phyloP scores from a whole-genome alignment of 176 grass and related monocot genomes.

The Phyllostachys edulis region DNA sequence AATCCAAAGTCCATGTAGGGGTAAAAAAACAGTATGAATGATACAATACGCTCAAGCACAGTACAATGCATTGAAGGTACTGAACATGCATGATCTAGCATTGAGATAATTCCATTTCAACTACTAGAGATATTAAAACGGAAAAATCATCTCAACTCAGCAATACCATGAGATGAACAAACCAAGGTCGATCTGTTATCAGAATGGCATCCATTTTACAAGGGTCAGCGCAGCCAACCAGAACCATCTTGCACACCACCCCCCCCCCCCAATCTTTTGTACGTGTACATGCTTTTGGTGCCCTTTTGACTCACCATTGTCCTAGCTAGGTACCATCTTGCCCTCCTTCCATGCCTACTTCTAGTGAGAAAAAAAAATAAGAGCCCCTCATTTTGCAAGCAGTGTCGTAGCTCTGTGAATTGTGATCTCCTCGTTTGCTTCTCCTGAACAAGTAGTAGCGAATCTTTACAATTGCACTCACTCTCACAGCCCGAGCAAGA shows the following conservation, averaged over 20 bases:
- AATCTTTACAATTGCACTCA: slow-evolving; percentile 24
- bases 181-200: slow-evolving; percentile 15
- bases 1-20: not conserved
- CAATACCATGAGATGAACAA: slow-evolving; percentile 18
- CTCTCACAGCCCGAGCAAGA: slow-evolving; percentile 73
- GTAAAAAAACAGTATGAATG: not conserved
- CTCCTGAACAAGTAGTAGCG: not conserved
- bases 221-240: slow-evolving; percentile 34
- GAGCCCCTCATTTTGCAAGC: slow-evolving; percentile 29
- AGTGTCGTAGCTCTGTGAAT: not conserved
- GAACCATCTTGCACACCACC: not conserved
- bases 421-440: not conserved
- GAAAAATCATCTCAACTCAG: slow-evolving; percentile 1
- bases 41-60: not conserved
- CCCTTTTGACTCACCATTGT: slow-evolving; percentile 49
- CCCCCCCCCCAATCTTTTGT: slow-evolving; percentile 29
- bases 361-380: not conserved
- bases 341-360: slow-evolving; percentile 29
- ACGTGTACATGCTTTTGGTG: slow-evolving; percentile 41
- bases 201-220: slow-evolving; percentile 44
- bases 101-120: not conserved
- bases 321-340: slow-evolving; percentile 43
- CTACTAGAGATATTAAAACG: not conserved
- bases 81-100: not conserved
- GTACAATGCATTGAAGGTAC: not conserved